Evolutionary conservation across 768 basidiomycete species (phyloP).

Genomic region (Termitomyces sp.): DNA sequence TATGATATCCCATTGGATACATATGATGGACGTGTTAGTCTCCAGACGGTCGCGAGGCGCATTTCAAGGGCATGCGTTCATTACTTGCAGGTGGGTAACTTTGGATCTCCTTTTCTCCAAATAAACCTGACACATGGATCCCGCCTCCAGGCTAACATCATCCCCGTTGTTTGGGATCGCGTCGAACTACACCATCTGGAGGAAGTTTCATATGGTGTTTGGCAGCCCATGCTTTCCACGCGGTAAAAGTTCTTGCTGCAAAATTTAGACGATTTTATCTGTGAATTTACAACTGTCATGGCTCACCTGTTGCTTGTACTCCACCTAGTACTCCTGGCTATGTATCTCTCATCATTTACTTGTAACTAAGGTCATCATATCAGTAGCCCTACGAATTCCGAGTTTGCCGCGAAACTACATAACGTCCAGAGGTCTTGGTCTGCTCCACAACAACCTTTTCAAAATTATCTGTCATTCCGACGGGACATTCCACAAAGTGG

Average conservation of each 20-base stretch:
- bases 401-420: no score
- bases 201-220: conserved; percentile 61
- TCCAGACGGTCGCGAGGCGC: conserved; percentile 63
- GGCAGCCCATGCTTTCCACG: conserved; percentile 62
- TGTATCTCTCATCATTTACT: no score
- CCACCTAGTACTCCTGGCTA: neutral
- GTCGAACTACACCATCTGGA: conserved; percentile 69
- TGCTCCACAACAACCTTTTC: no score
- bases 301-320: neutral
- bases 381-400: no score
- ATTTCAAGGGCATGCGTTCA: conserved; percentile 69
- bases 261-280: neutral
- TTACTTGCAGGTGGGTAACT: conserved; percentile 55
- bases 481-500: no score
- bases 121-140: neutral
- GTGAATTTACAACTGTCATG: neutral
- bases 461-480: no score
- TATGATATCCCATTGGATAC: conserved; percentile 72
- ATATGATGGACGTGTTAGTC: conserved; percentile 58
- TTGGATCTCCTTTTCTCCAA: neutral
- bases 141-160: conserved; percentile 52
- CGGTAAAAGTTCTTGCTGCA: neutral
- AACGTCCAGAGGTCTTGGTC: no score
- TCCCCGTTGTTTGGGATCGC: conserved; percentile 65
- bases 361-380: no score